Evolutionary conservation across 1,284 basidiomycete species (phyloP).

Genomic region (Cutaneotrichosporon arboriforme): DNA sequence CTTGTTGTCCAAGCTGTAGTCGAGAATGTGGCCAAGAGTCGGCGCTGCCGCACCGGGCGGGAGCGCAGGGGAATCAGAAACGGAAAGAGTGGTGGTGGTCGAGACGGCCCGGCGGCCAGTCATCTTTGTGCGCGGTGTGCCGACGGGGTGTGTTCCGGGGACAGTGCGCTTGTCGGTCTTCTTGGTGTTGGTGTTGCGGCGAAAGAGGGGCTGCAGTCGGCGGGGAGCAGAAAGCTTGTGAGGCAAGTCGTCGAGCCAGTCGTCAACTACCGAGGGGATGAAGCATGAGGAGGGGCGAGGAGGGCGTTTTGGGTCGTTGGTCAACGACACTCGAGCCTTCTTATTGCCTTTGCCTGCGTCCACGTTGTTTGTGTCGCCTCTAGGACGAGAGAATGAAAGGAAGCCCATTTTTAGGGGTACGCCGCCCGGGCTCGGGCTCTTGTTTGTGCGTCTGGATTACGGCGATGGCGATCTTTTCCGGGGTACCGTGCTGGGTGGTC

Average conservation of each 20-base stretch:
- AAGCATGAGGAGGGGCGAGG: background rate
- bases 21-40: conserved; percentile 3
- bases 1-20: background rate
- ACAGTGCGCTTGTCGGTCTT: background rate
- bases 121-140: background rate
- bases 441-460: background rate
- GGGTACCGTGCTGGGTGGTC: background rate
- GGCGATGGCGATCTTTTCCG: background rate
- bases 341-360: background rate
- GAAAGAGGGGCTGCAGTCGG: no score
- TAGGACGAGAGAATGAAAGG: background rate
- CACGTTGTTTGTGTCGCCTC: background rate
- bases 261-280: background rate
- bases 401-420: conserved; percentile 5
- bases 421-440: background rate
- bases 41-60: conserved; percentile 14
- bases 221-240: no score
- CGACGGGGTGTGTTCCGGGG: background rate
- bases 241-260: conserved; percentile 1
- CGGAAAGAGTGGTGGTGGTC: no score
- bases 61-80: background rate
- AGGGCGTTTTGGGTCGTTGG: background rate
- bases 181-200: background rate
- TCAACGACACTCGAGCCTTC: background rate
- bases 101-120: background rate